A percentile compares a stretch with the other conserved stretches of the same genome.
Conservation (phyloP, 345 rosid genomes). For the Schrenkiella parvula region DNA sequence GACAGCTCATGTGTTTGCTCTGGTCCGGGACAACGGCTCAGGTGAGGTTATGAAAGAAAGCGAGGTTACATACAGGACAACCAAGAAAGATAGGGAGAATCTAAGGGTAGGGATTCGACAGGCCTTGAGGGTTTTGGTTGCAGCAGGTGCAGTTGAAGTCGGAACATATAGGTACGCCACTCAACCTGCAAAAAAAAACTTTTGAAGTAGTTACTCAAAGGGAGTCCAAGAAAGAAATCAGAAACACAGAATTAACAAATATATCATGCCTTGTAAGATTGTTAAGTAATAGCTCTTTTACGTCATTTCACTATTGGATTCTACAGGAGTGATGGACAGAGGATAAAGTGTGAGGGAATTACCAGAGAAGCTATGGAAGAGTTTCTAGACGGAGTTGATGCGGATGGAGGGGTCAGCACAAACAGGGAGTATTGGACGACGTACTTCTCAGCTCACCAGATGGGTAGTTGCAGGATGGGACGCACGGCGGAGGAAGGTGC, state of each 20-base stretch:
- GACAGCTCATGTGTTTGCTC: slow-evolving; percentile 46
- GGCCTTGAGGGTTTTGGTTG: slow-evolving; percentile 52
- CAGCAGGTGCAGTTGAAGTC: slow-evolving; percentile 70
- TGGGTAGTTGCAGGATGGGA: slow-evolving; percentile 78
- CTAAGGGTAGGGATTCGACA: slow-evolving; percentile 40
- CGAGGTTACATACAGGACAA: slow-evolving; percentile 36
- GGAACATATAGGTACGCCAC: slow-evolving; percentile 43
- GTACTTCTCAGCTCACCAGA: slow-evolving; percentile 56
- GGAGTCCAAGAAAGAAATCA: no score
- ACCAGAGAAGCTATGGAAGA: slow-evolving; percentile 38
- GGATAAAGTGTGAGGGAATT: slow-evolving; percentile 43
- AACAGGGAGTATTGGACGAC: slow-evolving; percentile 38
- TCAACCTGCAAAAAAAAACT: background rate
- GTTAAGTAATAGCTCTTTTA: no score
- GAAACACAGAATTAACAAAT: background rate
- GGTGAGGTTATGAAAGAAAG: slow-evolving; percentile 50
- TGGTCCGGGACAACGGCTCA: slow-evolving; percentile 44
- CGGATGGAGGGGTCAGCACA: slow-evolving; percentile 37
- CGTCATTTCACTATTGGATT: background rate
- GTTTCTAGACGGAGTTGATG: slow-evolving; percentile 42
- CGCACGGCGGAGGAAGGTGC: slow-evolving; percentile 44
- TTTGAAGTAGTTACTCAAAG: no score
- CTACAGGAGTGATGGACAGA: slow-evolving; percentile 54
- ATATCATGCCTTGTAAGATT: no score
- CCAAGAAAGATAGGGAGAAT: slow-evolving; percentile 40